Evolutionary conservation across 345 rosid genomes (phyloP).

Genomic region (Salix brachista): DNA sequence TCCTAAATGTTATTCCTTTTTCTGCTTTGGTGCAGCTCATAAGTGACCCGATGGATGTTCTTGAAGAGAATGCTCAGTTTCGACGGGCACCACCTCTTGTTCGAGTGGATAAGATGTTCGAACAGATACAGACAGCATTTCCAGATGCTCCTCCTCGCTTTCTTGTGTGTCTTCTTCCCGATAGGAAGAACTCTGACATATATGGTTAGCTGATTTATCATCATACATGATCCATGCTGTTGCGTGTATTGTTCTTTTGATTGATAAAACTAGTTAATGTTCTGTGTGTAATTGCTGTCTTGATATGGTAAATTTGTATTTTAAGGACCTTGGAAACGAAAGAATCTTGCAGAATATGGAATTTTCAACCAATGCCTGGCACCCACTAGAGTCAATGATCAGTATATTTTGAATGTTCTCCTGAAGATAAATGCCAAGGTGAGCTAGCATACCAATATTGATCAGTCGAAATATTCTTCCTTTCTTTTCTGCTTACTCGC

Average conservation of each 20-base stretch:
- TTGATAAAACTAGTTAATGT: background rate
- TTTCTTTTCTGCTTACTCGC: background rate
- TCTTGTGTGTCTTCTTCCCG: conserved; percentile 22
- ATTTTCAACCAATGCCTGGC: conserved; percentile 24
- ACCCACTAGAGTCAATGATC: conserved; percentile 19
- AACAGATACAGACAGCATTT: conserved; percentile 11
- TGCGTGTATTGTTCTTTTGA: conserved; percentile 3
- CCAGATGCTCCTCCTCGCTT: conserved; percentile 17
- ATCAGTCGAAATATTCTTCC: background rate
- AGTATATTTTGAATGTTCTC: conserved; percentile 25
- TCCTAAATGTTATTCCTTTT: background rate
- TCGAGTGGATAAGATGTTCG: conserved; percentile 30
- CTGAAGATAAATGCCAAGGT: conserved; percentile 31
- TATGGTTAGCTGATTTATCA: conserved; percentile 21
- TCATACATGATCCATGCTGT: background rate
- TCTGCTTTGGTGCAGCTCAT: conserved; percentile 4
- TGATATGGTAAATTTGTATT: background rate
- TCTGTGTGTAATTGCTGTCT: background rate
- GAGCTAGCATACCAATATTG: background rate
- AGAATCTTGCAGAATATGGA: conserved; percentile 25
- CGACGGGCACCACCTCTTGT: conserved; percentile 18
- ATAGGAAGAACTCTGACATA: conserved; percentile 22
- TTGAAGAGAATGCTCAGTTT: conserved; percentile 19
- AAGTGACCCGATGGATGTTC: conserved; percentile 9
- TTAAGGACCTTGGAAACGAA: conserved; percentile 27